Conservation (phyloP, 371 early-diverging fungal genomes). For the Apophysomyces variabilis region DNA sequence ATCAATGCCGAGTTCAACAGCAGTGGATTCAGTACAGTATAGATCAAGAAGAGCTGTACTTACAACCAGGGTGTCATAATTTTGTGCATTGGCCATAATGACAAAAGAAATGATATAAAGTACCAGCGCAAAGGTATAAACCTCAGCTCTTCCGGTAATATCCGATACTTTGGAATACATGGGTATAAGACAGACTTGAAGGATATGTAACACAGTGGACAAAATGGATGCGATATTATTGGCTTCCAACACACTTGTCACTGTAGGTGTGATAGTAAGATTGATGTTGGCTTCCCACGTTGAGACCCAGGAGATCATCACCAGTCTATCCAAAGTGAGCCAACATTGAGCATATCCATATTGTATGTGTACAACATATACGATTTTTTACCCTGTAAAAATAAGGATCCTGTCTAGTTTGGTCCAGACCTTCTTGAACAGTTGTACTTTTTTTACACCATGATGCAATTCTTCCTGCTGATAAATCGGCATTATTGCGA, state of each 20-base stretch:
- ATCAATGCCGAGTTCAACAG: too few relatives aligned
- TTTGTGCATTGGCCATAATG: constrained; percentile 27
- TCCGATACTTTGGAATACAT: constrained; percentile 38
- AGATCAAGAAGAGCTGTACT: background rate
- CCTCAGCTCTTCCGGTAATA: constrained; percentile 32
- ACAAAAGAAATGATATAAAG: constrained; percentile 28
- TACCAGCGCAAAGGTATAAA: constrained; percentile 21
- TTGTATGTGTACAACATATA: background rate
- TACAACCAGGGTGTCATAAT: constrained; percentile 13
- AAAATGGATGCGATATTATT: constrained; percentile 31
- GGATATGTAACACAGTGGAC: constrained; percentile 30
- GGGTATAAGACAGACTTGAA: constrained; percentile 33
- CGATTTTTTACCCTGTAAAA: constrained; percentile 25
- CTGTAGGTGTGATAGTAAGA: constrained; percentile 20
- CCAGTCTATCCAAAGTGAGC: constrained; percentile 15
- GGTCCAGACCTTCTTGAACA: constrained; percentile 34
- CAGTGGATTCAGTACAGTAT: background rate
- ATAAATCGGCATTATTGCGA: background rate
- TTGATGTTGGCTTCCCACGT: constrained; percentile 27
- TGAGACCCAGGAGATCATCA: constrained; percentile 31
- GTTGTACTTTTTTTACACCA: constrained; percentile 31
- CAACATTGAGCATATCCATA: background rate
- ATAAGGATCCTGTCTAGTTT: constrained; percentile 23
- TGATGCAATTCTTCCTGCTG: background rate
- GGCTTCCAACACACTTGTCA: constrained; percentile 24